A percentile compares a stretch with the other conserved stretches of the same genome.
Evolutionary conservation across 2,329 filamentous ascomycete species (phyloP).

Genomic region (Aciculosporium take): DNA sequence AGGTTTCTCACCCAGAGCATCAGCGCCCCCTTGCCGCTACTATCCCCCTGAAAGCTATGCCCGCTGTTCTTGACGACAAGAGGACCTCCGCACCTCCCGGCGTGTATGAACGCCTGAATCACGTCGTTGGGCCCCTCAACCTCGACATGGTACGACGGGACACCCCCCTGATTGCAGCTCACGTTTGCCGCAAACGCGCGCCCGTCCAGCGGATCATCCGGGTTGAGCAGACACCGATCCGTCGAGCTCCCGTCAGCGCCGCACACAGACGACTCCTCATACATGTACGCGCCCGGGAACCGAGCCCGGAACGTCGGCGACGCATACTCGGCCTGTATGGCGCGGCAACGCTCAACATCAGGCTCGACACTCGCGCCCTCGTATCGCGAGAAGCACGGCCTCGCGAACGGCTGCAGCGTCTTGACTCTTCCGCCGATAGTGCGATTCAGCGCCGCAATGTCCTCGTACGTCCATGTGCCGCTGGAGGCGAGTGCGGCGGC

Average conservation of each 20-base stretch:
- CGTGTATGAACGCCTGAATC: slow-evolving; percentile 5
- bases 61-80: slow-evolving; percentile 7
- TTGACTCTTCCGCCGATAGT: slow-evolving; percentile 5
- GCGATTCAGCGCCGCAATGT: slow-evolving; percentile 5
- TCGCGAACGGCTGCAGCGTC: slow-evolving; percentile 7
- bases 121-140: slow-evolving; percentile 6
- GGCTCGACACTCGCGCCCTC: slow-evolving; percentile 5
- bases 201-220: slow-evolving; percentile 1
- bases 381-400: slow-evolving; percentile 9
- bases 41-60: slow-evolving; percentile 5
- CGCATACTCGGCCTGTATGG: slow-evolving; percentile 7
- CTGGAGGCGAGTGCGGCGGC: slow-evolving; percentile 4
- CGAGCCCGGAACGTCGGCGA: slow-evolving; percentile 5
- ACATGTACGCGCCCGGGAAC: slow-evolving; percentile 10
- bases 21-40: slow-evolving; percentile 2
- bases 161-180: slow-evolving; percentile 8
- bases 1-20: slow-evolving; percentile 6
- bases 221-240: slow-evolving; percentile 9
- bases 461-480: background rate
- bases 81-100: background rate
- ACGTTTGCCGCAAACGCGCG: background rate
- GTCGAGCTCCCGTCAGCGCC: slow-evolving; percentile 6
- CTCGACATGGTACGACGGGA: slow-evolving; percentile 7
- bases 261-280: slow-evolving; percentile 9
- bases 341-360: slow-evolving; percentile 4